Base-by-base conservation (phyloP, 768 basidiomycete genomes). In the Cyclocybe cylindracea region DNA sequence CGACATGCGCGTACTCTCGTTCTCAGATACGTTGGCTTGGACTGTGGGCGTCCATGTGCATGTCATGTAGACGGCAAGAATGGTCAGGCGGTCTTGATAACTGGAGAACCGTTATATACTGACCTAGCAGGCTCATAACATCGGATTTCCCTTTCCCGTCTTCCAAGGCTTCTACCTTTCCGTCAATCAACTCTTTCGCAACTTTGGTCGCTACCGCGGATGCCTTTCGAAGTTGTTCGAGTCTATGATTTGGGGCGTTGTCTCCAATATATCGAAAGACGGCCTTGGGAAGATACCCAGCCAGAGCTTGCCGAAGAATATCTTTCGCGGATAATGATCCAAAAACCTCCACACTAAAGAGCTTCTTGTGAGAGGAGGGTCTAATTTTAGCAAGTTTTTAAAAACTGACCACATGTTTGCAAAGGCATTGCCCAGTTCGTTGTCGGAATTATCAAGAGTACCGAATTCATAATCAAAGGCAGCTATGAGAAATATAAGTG, bases 381-480 rank as follows among this genome's bases (percentile, higher is more conserved):
- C 5, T 24, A 1, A 42, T 10, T 36, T 14, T 4, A 35, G 10
- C 54, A 35, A 14, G 33, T 3, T 29, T 36, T 13, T 34, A 32
- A 33, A 42, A 35, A 59, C 71, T 29, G 54, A 77, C 75, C 73
- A 61, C 31, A 77, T 45, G 39, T 66, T 72, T 19, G 60, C 54
- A 50, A 70, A 78, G 1, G 68, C 71, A 10, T 66, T 61, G 18
- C 67, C 70, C 14, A 79, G 67, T 35, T 64, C 61, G 48, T 73
- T 75, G 16, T 71, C 61, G 10, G 56, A 63, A 46, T 73, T 60
- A 11, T 76, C 70, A 53, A 75, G 57, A 2, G 69, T 67, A 10
- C 69, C 70, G 36, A 82, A 80, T 24, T 69, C 69, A 55, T 80
- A 73, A 48, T 80, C 80, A 53, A 82, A 82, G 37, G 77, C 78